Conservation (phyloP, 257 asterid species). For the Primulina tabacum region DNA sequence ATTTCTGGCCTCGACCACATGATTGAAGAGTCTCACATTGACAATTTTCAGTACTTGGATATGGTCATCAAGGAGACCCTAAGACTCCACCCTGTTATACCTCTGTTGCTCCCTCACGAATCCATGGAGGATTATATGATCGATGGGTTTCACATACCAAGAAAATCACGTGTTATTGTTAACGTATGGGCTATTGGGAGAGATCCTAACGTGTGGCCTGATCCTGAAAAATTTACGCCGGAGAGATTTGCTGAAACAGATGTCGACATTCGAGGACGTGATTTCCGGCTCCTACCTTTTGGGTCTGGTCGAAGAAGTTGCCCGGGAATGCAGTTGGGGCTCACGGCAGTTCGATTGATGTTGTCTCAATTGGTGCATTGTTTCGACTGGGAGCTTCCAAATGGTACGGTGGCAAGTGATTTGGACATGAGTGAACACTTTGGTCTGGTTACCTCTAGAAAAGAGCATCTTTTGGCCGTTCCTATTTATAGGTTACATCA, state of each 20-base stretch:
- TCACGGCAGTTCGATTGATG: conserved; percentile 23
- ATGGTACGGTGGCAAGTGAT: conserved; percentile 23
- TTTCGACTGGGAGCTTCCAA: conserved; percentile 39
- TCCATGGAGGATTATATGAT: conserved; percentile 35
- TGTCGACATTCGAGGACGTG: conserved; percentile 24
- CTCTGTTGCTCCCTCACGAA: conserved; percentile 35
- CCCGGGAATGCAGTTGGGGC: conserved; percentile 32
- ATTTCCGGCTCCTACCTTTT: conserved; percentile 33
- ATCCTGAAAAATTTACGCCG: conserved; percentile 29
- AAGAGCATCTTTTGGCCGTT: conserved; percentile 19
- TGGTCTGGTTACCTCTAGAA: conserved; percentile 26
- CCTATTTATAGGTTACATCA: conserved; percentile 19
- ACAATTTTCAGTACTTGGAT: conserved; percentile 30
- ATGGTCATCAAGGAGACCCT: conserved; percentile 32
- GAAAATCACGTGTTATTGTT: conserved; percentile 25
- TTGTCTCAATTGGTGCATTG: conserved; percentile 40
- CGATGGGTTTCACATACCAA: conserved; percentile 29
- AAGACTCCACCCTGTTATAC: conserved; percentile 35
- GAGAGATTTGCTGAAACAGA: conserved; percentile 31
- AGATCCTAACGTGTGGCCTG: conserved; percentile 31
- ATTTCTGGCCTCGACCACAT: conserved; percentile 26
- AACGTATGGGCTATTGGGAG: conserved; percentile 36
- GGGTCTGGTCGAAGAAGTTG: conserved; percentile 38
- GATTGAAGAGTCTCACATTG: conserved; percentile 37
- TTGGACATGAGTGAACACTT: conserved; percentile 31